These are phyloP conservation scores for Euphorbia peplus DNA, from an alignment of 345 rosid genomes.

Conservation along the genomic window DNA sequence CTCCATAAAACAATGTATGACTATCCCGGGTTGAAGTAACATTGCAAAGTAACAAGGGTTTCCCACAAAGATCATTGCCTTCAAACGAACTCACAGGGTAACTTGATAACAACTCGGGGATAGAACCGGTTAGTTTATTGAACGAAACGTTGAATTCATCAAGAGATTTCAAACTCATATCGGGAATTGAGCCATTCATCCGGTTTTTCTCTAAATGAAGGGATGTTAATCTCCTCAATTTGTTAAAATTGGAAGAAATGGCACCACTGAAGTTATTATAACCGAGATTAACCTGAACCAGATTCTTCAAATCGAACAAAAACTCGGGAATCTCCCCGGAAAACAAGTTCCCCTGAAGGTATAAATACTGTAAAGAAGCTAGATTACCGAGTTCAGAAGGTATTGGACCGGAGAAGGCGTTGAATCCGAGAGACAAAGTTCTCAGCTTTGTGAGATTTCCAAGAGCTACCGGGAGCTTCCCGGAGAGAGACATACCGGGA, in stretches of 20 bases:
- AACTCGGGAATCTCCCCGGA: constrained; percentile 64
- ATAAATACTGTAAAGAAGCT: constrained; percentile 58
- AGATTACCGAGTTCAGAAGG: constrained; percentile 72
- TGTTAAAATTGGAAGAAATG: constrained; percentile 30
- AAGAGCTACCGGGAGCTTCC: constrained; percentile 61
- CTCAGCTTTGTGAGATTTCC: constrained; percentile 66
- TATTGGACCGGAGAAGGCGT: constrained; percentile 62
- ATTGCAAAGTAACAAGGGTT: constrained; percentile 36
- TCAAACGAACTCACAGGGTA: constrained; percentile 22
- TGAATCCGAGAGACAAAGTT: constrained; percentile 64
- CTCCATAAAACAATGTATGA: constrained; percentile 37
- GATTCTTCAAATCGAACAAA: constrained; percentile 31
- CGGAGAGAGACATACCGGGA: constrained; percentile 71
- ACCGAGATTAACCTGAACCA: constrained; percentile 35
- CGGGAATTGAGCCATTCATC: constrained; percentile 39
- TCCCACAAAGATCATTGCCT: constrained; percentile 42
- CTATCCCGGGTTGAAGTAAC: constrained; percentile 10
- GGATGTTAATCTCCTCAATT: constrained; percentile 34
- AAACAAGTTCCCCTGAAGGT: constrained; percentile 66
- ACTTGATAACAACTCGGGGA: constrained; percentile 31
- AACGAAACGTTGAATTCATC: constrained; percentile 44
- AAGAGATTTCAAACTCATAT: constrained; percentile 21
- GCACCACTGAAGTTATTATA: constrained; percentile 35
- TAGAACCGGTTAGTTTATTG: constrained; percentile 34
- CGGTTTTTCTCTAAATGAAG: constrained; percentile 34